Conservation (phyloP, 805 yeast genomes). For the Candida insectorum region DNA sequence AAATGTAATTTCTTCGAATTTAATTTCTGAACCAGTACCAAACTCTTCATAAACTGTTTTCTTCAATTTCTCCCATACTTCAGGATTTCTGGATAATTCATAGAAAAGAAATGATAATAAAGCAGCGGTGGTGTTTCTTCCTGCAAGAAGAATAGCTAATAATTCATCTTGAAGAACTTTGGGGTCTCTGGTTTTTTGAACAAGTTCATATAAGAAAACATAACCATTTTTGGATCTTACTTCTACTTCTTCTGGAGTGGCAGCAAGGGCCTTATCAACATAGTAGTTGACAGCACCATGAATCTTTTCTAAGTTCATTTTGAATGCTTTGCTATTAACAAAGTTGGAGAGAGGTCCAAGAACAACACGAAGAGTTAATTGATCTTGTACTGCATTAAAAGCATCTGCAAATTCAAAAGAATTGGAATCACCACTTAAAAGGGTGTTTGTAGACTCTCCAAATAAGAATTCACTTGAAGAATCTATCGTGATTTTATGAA, state of each 20-base stretch:
- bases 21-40: slow-evolving; percentile 19
- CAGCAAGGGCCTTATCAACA: slow-evolving; percentile 28
- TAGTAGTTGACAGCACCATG: slow-evolving; percentile 27
- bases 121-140: slow-evolving; percentile 36
- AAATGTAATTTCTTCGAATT: slow-evolving; percentile 21
- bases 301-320: slow-evolving; percentile 24
- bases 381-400: slow-evolving; percentile 31
- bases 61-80: slow-evolving; percentile 26
- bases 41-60: slow-evolving; percentile 22
- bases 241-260: slow-evolving; percentile 24
- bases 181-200: slow-evolving; percentile 36
- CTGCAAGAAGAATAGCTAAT: slow-evolving; percentile 38
- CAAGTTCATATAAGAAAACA: slow-evolving; percentile 37
- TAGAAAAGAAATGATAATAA: slow-evolving; percentile 27
- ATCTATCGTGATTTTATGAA: slow-evolving; percentile 36
- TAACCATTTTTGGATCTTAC: slow-evolving; percentile 20
- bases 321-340: slow-evolving; percentile 27
- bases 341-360: slow-evolving; percentile 24
- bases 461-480: slow-evolving; percentile 39
- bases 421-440: slow-evolving; percentile 5
- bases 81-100: slow-evolving; percentile 31
- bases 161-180: slow-evolving; percentile 35
- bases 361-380: slow-evolving; percentile 19
- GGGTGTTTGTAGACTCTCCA: slow-evolving; percentile 31
- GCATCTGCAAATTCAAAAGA: slow-evolving; percentile 26